A percentile compares a stretch with the other conserved stretches of the same genome.
Conservation (phyloP, 352 stramenopile genomes). For the Phytophthora litchii region DNA sequence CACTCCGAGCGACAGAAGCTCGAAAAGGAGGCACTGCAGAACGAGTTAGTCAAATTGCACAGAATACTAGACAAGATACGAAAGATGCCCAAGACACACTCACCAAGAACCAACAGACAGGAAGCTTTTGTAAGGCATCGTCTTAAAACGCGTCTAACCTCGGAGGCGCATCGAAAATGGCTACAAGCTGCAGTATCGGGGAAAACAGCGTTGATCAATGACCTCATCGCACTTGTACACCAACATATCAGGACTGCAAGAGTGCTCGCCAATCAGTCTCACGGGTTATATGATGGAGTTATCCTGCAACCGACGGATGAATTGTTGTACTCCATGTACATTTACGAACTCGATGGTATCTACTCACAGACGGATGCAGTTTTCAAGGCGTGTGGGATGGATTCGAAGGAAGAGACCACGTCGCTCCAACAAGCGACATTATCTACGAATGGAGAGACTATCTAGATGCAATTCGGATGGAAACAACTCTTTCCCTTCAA, state of each 20-base stretch:
- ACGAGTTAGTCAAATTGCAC: too few species aligned
- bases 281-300: background rate
- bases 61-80: too few species aligned
- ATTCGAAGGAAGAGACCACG: background rate
- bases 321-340: slow-evolving; percentile 7
- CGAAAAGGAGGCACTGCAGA: too few species aligned
- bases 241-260: background rate
- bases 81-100: too few species aligned
- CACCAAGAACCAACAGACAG: too few species aligned
- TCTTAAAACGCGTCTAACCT: background rate
- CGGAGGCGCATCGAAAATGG: slow-evolving; percentile 2
- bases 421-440: too few species aligned
- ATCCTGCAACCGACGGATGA: slow-evolving; percentile 9
- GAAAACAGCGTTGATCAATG: slow-evolving; percentile 4
- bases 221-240: background rate
- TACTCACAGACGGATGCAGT: slow-evolving; percentile 6
- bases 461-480: background rate
- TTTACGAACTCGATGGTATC: slow-evolving; percentile 2
- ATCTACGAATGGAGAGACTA: too few species aligned
- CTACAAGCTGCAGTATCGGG: background rate
- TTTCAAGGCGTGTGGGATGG: background rate
- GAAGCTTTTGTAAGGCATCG: background rate
- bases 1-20: too few species aligned
- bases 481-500: slow-evolving; percentile 1
- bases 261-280: background rate